Evolutionary conservation across 495 filamentous ascomycete genomes (phyloP).

Genomic region (Astrothelium macrocarpum): DNA sequence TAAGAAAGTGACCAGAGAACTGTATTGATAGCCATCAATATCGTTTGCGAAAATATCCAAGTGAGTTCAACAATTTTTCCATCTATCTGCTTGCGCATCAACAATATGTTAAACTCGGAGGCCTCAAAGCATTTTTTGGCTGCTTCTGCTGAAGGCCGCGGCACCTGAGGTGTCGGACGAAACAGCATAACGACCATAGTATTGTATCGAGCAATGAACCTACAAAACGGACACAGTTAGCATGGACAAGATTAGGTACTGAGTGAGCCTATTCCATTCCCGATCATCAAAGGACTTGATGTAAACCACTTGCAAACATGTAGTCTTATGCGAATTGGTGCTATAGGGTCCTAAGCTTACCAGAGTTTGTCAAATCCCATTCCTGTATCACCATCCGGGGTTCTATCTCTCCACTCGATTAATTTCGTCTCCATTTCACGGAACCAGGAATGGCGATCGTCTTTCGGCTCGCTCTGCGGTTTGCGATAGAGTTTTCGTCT

Average conservation of each 20-base stretch:
- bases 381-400: conserved; percentile 52
- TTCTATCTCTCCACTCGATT: conserved; percentile 57
- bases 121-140: conserved; percentile 75
- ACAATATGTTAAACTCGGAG: conserved; percentile 64
- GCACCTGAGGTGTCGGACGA: conserved; percentile 81
- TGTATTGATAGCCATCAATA: conserved; percentile 81
- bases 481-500: conserved; percentile 72
- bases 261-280: neutral
- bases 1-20: conserved; percentile 84
- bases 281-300: neutral
- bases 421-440: conserved; percentile 65
- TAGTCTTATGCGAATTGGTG: neutral
- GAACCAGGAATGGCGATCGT: conserved; percentile 82
- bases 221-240: conserved; percentile 23
- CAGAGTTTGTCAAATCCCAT: conserved; percentile 56
- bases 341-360: conserved; percentile 31
- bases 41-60: conserved; percentile 78
- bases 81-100: conserved; percentile 66
- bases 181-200: conserved; percentile 78
- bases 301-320: neutral
- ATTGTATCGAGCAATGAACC: conserved; percentile 69
- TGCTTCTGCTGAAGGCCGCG: conserved; percentile 64
- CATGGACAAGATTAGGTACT: neutral
- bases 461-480: conserved; percentile 58
- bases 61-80: conserved; percentile 69